Percentiles rank a stretch among this genome's conserved stretches.
These are phyloP conservation scores for Vitis rupestris DNA, from an alignment of 164 flowering plant genomes.

Conservation along the genomic window DNA sequence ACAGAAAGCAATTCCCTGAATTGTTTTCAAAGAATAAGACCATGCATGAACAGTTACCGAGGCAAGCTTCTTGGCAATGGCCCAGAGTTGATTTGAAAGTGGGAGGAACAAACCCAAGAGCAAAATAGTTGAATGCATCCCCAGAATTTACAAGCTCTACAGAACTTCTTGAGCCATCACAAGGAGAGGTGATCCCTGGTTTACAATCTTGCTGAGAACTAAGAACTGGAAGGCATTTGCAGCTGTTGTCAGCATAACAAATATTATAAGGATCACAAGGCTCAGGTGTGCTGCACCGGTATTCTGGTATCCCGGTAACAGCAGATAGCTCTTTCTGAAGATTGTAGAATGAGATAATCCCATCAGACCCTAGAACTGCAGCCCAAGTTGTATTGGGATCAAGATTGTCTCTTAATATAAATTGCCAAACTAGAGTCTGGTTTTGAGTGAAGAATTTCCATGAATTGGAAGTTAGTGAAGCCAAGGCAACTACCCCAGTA, in stretches of 20 bases:
- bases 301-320: neutral
- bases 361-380: conserved; percentile 5
- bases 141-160: conserved; percentile 7
- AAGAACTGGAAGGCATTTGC: conserved; percentile 1
- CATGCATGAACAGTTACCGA: conserved; percentile 9
- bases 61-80: neutral
- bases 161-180: neutral
- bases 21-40: conserved; percentile 4
- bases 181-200: neutral
- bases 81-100: neutral
- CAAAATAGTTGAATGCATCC: conserved; percentile 3
- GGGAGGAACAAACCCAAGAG: conserved; percentile 9
- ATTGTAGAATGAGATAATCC: neutral
- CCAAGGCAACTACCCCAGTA: neutral
- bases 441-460: conserved; percentile 1
- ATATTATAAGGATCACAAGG: conserved; percentile 8
- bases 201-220: neutral
- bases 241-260: neutral
- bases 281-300: conserved; percentile 4
- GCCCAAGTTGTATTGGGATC: conserved; percentile 4
- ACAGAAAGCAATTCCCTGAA: conserved; percentile 5
- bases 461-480: neutral
- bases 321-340: neutral
- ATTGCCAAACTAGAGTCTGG: neutral
- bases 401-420: neutral